Evolutionary conservation across 139 green algal genomes (phyloP).

Genomic region (Microglena sp.): DNA sequence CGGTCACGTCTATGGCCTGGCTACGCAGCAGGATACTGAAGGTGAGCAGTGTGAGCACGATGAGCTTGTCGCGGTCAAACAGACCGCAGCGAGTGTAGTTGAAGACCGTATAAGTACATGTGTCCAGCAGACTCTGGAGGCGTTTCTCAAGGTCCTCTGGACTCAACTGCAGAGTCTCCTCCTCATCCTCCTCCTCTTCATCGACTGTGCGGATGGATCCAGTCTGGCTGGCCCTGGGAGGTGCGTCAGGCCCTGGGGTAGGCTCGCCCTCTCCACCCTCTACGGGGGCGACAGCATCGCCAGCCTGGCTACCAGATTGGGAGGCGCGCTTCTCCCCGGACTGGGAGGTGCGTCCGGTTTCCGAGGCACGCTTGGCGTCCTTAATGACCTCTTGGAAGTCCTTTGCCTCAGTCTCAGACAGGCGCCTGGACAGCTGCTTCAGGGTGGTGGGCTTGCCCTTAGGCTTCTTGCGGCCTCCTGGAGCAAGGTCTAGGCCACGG

Average conservation of each 20-base stretch:
- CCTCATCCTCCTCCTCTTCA: conserved; percentile 33
- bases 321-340: not conserved
- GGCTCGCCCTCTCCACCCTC: not conserved
- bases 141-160: conserved; percentile 65
- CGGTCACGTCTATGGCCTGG: conserved; percentile 49
- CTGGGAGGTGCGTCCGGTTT: not conserved
- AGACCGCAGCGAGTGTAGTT: conserved; percentile 77
- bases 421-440: not conserved
- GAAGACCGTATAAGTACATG: conserved; percentile 76
- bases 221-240: not conserved
- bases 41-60: conserved; percentile 69
- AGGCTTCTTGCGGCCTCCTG: conserved; percentile 52
- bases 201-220: not conserved
- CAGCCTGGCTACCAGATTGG: not conserved
- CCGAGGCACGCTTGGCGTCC: conserved; percentile 26
- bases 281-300: not conserved
- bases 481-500: conserved; percentile 64
- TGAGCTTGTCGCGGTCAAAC: conserved; percentile 82
- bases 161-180: conserved; percentile 30
- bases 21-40: conserved; percentile 50
- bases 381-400: conserved; percentile 47
- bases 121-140: conserved; percentile 52
- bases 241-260: no score
- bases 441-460: not conserved
- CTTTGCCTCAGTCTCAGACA: conserved; percentile 21